Base-by-base conservation (phyloP, 805 yeast species). In the Lachancea nothofagi region DNA sequence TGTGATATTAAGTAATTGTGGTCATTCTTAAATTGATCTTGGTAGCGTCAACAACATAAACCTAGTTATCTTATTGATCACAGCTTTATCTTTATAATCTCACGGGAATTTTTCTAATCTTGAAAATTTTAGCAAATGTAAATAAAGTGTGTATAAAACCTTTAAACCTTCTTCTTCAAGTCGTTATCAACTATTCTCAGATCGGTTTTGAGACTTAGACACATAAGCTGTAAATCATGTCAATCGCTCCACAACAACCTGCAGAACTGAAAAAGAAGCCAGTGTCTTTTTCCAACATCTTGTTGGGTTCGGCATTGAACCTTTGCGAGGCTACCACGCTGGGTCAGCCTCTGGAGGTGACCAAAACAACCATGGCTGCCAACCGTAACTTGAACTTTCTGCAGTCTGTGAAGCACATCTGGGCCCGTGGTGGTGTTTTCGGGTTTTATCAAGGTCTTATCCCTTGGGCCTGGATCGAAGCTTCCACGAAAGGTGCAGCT, bases 391-490 rank as follows among this genome's bases (percentile, higher is more conserved):
- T 90, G 45, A 61, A 78, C 2, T 67, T 93, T 46, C 50, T 76
- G 8, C 78, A 78, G 50, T 85, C 96, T 20, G 72, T 80, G 38
- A 72, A 72, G 43, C 71, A 78, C 29, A 89, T 93, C 46, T 87
- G 95, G 93, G 74, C 93, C 12, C 78, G 98, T 56, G 98, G 98
- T 49, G 98, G 98, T 38, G 54, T 82, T 13, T 59, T 76, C 21
- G 98, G 97, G 0, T 93, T 89, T 68, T 93, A 89, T 67, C 98
- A 93, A 65, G 98, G 98, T 23, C 72, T 93, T 59, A 89, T 90
- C 49, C 98, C 98, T 33, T 93, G 98, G 98, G 98, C 97, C 5
- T 89, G 97, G 97, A 84, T 93, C 52, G 98, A 90, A 66, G 98
- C 96, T 7, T 84, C 96, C n/a, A 93, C 98, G 26, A 93, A 93